Base-by-base conservation (phyloP, 2,329 filamentous ascomycete genomes). In the Colletotrichum eremochloae region DNA sequence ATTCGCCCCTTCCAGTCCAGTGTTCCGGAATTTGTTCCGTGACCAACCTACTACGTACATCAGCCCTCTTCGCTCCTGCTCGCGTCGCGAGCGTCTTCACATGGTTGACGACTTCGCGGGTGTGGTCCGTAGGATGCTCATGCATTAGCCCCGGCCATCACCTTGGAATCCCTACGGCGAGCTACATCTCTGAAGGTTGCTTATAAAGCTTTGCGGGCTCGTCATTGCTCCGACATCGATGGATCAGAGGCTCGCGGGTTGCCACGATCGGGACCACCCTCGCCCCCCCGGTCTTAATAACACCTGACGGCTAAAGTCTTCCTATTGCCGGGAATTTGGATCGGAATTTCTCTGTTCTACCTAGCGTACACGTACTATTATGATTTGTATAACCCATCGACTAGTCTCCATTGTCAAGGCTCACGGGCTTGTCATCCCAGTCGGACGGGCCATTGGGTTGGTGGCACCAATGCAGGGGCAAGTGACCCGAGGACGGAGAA, bases 81-180 rank as follows among this genome's bases (percentile, higher is more conserved):
- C 56, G 48, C 66, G 63, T 60, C 58, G 40, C 42, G 42, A 62
- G 56, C 52, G 5, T 69, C 66, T 69, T 64, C 60, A 60, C 46
- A 33, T 29, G 31, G 31, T 60, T 58, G 50, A 29, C 55, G 40
- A 40, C 66, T 33, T 69, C 15, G 53, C 53, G 60, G 55, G 42
- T 61, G 66, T 33, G 24, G 60, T 65, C 69, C 66, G 61, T 40
- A 44, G 69, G 29, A 42, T n/a, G 48, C 44, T 52, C 53, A 63
- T 71, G 65, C 65, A 71, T 52, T 53, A 50, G 57, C 56, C 68
- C 50, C 57, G 57, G 9, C 11, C 58, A 24, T 58, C 33, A 38
- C 38, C 15, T 56, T 24, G 40, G 20, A 11, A 36, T 36, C 29
- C 38, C 42, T 52, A 31, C 15, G 20, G 29, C 29, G 24, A 31